Conservation (phyloP, 2,329 filamentous ascomycete species). For the Hypomyces rosellus region DNA sequence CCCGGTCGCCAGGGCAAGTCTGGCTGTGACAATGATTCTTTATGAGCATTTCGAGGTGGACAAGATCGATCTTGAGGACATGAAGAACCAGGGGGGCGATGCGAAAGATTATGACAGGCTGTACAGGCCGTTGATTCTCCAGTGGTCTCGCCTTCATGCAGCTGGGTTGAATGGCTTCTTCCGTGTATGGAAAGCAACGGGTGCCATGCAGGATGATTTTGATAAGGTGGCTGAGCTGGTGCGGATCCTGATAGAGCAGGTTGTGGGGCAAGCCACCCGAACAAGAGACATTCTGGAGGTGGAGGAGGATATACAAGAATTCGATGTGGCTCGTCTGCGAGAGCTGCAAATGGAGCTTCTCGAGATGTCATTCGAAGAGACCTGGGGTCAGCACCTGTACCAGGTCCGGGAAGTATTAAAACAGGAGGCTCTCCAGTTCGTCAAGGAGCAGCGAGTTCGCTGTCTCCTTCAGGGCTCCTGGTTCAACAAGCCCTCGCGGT, state of each 20-base stretch:
- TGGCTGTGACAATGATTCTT: slow-evolving; percentile 79
- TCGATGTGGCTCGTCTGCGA: slow-evolving; percentile 70
- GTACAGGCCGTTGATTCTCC: slow-evolving; percentile 80
- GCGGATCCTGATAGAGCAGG: slow-evolving; percentile 82
- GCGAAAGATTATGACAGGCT: slow-evolving; percentile 75
- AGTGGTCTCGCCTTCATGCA: slow-evolving; percentile 88
- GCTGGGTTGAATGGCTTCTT: slow-evolving; percentile 83
- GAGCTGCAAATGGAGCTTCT: slow-evolving; percentile 90
- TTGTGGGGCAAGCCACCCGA: slow-evolving; percentile 74
- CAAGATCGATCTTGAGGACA: slow-evolving; percentile 71
- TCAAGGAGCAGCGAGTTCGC: slow-evolving; percentile 92
- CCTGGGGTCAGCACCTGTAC: slow-evolving; percentile 83
- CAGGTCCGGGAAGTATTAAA: slow-evolving; percentile 89
- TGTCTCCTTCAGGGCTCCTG: slow-evolving; percentile 84
- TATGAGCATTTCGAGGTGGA: slow-evolving; percentile 97
- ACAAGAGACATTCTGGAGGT: slow-evolving; percentile 80
- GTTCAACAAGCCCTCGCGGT: slow-evolving; percentile 56
- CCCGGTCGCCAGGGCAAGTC: slow-evolving; percentile 78
- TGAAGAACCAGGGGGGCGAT: slow-evolving; percentile 68
- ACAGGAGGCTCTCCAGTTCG: slow-evolving; percentile 87
- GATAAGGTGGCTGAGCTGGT: slow-evolving; percentile 89
- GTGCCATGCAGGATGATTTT: slow-evolving; percentile 79
- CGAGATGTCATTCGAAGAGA: slow-evolving; percentile 85
- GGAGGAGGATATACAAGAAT: slow-evolving; percentile 81
- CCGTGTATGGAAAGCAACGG: slow-evolving; percentile 85